These are phyloP conservation scores for Chalara sp. DNA, from an alignment of 2,329 filamentous ascomycete genomes.

Conservation along the genomic window DNA sequence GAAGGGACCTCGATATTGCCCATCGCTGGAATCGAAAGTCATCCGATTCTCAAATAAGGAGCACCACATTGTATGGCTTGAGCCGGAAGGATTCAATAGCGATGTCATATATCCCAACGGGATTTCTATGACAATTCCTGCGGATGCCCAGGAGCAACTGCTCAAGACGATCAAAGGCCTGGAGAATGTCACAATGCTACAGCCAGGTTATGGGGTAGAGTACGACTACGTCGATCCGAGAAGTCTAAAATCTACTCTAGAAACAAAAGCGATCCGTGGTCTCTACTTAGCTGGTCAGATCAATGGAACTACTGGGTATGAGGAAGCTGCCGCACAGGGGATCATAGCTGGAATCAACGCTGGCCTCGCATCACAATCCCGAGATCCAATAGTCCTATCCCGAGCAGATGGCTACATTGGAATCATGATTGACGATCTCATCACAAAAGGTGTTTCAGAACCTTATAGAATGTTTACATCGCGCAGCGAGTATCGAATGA, in stretches of 20 bases:
- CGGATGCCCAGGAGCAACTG: slow-evolving; percentile 76
- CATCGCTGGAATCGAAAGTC: slow-evolving; percentile 90
- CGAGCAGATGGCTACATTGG: slow-evolving; percentile 93
- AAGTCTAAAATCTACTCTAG: slow-evolving; percentile 77
- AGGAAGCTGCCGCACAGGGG: slow-evolving; percentile 92
- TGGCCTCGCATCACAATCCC: slow-evolving; percentile 66
- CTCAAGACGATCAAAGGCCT: slow-evolving; percentile 84
- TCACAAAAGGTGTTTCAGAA: slow-evolving; percentile 94
- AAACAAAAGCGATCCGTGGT: slow-evolving; percentile 85
- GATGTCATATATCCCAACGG: slow-evolving; percentile 94
- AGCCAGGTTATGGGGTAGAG: slow-evolving; percentile 94
- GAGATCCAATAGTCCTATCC: slow-evolving; percentile 60
- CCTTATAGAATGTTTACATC: slow-evolving; percentile 98
- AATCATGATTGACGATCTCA: slow-evolving; percentile 96
- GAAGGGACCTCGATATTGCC: slow-evolving; percentile 90
- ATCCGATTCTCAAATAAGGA: slow-evolving; percentile 78
- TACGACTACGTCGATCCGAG: slow-evolving; percentile 98
- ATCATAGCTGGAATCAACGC: slow-evolving; percentile 92
- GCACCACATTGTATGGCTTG: slow-evolving; percentile 88
- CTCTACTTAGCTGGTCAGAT: slow-evolving; percentile 94
- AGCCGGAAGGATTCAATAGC: slow-evolving; percentile 89
- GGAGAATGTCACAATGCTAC: slow-evolving; percentile 84
- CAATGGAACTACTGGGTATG: slow-evolving; percentile 96
- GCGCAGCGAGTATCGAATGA: slow-evolving; percentile 91
- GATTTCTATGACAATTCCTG: slow-evolving; percentile 92